Evolutionary conservation across 108 stramenopile species (phyloP).

Genomic region (Nitzschia sp.): DNA sequence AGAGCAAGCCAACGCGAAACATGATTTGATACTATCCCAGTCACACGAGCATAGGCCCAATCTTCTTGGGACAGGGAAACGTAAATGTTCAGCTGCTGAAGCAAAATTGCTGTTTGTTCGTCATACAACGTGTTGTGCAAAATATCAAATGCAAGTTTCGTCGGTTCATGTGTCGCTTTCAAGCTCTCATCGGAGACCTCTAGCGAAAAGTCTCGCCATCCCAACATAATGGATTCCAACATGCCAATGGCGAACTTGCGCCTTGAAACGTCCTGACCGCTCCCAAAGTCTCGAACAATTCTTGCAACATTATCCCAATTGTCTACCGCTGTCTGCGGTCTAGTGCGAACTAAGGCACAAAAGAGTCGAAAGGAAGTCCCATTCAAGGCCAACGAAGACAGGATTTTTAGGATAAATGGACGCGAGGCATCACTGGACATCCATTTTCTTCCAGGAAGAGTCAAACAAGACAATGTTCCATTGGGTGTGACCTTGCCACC

Average conservation of each 20-base stretch:
- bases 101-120: slow-evolving; percentile 12
- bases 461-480: slow-evolving; percentile 21
- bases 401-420: neutral
- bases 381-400: neutral
- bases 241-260: neutral
- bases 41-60: slow-evolving; percentile 35
- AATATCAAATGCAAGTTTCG: neutral
- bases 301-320: slow-evolving; percentile 10
- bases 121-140: neutral
- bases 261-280: neutral
- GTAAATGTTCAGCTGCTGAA: slow-evolving; percentile 31
- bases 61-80: slow-evolving; percentile 43
- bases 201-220: slow-evolving; percentile 20
- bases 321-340: slow-evolving; percentile 18
- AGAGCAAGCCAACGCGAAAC: slow-evolving; percentile 7
- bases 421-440: slow-evolving; percentile 4
- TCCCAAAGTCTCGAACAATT: neutral
- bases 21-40: slow-evolving; percentile 31
- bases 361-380: neutral
- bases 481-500: slow-evolving; percentile 33
- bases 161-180: neutral
- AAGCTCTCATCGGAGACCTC: neutral
- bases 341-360: slow-evolving; percentile 22
- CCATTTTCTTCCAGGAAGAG: slow-evolving; percentile 15
- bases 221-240: slow-evolving; percentile 25